Base-by-base conservation (phyloP, 768 basidiomycete genomes). In the Boletus vinaceobasis region DNA sequence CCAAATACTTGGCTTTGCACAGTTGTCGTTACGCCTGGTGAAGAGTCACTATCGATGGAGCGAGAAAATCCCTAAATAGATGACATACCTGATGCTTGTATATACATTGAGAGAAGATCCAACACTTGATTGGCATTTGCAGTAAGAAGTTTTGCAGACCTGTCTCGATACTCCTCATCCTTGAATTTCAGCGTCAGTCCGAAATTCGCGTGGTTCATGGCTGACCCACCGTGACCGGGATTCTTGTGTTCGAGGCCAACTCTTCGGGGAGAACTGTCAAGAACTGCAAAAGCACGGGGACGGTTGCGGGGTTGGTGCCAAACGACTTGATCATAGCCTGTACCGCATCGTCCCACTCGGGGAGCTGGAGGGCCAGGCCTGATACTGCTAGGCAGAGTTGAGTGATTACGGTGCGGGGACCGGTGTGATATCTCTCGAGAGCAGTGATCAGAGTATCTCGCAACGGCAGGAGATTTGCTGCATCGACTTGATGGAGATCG, bases 211-310 rank as follows among this genome's bases (percentile, higher is more conserved):
- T 39, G 33, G 48, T 46, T 23, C 10, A 27, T 21, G 19, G n/a
- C 6, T 40, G 37, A 79, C 93, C 65, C 62, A 96, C 95, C 47
- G 90, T 88, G 39, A 97, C 73, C 0, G 93, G 92, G 61, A 98
- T 92, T 74, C 82, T 88, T 11, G 86, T 82, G 71, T 98, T 98
- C 45, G 80, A 79, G 48, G 78, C 79, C 39, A 92, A 67, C 73
- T 98, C 97, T 71, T 98, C 95, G 7, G 96, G 95, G 31, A 98
- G 79, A 23, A 94, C 74, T 3, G 90, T 90, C 66, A 99, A 69
- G 71, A 98, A 98, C 67, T 95, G 88, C 53, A 99, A 72, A 57
- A 99, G 71, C 5, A 85, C 83, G 0, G 87, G 86, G 4, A 98
- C 97, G 19, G 86, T 93, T 8, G 76, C 78, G 8, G 93, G 90